These are phyloP conservation scores for Urochloa ruziziensis DNA, from an alignment of 176 grass and related monocot genomes.

Conservation along the genomic window DNA sequence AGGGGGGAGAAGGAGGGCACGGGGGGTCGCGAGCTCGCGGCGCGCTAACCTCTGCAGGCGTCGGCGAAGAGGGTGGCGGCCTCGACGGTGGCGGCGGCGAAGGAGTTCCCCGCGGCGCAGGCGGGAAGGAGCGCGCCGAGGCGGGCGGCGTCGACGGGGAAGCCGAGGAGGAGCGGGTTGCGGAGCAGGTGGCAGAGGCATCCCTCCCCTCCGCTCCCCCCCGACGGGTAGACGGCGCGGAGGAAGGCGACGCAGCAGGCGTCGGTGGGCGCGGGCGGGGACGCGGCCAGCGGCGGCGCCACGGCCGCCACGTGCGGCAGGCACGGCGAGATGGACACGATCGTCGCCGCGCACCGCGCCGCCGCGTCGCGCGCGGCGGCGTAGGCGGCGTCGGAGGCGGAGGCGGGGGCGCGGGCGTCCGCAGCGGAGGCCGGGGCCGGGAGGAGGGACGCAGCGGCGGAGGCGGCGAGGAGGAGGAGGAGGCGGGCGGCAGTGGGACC, in stretches of 20 bases:
- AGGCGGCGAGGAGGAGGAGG: neutral
- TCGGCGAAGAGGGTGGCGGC: constrained; percentile 11
- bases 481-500: neutral
- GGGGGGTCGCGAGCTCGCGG: neutral
- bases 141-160: constrained; percentile 43
- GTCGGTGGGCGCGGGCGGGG: constrained; percentile 9
- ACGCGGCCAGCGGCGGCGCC: neutral
- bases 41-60: constrained; percentile 22
- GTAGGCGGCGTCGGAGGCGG: neutral
- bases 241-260: constrained; percentile 55
- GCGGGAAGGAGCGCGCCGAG: constrained; percentile 42
- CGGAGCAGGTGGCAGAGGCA: constrained; percentile 56
- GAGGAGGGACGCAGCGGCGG: too few relatives aligned
- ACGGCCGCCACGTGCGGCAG: constrained; percentile 40
- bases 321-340: constrained; percentile 41
- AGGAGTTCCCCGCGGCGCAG: constrained; percentile 32
- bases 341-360: constrained; percentile 9
- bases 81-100: constrained; percentile 19
- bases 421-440: neutral
- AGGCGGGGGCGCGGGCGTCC: neutral
- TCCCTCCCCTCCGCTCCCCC: neutral
- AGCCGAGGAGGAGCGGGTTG: constrained; percentile 49
- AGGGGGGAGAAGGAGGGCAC: neutral
- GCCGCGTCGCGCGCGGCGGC: neutral
- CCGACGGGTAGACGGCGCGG: constrained; percentile 21